phyloP scores from a whole-genome alignment of 1,284 basidiomycete genomes.

The Austroboletus novae-zelandiae region DNA sequence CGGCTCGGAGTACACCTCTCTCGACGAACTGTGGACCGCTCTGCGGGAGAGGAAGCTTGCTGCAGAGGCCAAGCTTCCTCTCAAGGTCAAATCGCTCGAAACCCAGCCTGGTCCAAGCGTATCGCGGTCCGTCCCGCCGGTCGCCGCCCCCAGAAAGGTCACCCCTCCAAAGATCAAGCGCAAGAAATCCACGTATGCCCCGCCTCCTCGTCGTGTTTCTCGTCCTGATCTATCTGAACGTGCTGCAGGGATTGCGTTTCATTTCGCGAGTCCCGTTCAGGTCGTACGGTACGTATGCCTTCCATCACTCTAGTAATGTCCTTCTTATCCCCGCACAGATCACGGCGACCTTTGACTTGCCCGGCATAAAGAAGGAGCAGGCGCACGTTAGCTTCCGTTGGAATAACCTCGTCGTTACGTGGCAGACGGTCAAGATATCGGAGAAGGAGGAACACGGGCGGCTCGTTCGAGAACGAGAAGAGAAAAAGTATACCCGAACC shows the following conservation, averaged over 20 bases:
- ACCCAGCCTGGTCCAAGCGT: slow-evolving; percentile 28
- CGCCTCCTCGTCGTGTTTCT: slow-evolving; percentile 1
- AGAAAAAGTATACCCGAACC: slow-evolving; percentile 49
- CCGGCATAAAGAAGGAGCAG: slow-evolving; percentile 64
- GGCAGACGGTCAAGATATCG: slow-evolving; percentile 54
- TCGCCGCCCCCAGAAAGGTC: slow-evolving; percentile 17
- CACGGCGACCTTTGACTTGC: slow-evolving; percentile 57
- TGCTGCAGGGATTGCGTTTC: slow-evolving; percentile 45
- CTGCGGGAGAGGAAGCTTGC: slow-evolving; percentile 60
- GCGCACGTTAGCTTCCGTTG: slow-evolving; percentile 70
- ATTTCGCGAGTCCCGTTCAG: slow-evolving; percentile 65
- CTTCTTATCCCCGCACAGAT: slow-evolving; percentile 32
- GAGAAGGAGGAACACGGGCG: slow-evolving; percentile 62
- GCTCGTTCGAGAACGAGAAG: slow-evolving; percentile 56
- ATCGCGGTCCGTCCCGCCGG: slow-evolving; percentile 22
- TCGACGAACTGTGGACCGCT: slow-evolving; percentile 61
- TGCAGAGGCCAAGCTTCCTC: slow-evolving; percentile 59
- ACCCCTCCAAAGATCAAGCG: slow-evolving; percentile 43
- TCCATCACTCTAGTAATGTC: slow-evolving; percentile 7
- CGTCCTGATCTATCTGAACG: slow-evolving; percentile 14
- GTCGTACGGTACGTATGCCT: slow-evolving; percentile 47
- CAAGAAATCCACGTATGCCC: slow-evolving; percentile 56
- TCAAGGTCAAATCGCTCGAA: slow-evolving; percentile 66
- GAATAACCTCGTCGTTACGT: slow-evolving; percentile 62
- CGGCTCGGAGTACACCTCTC: slow-evolving; percentile 39